These are phyloP conservation scores for Colletotrichum lindemuthianum DNA, from an alignment of 2,329 filamentous ascomycete species.

Conservation along the genomic window DNA sequence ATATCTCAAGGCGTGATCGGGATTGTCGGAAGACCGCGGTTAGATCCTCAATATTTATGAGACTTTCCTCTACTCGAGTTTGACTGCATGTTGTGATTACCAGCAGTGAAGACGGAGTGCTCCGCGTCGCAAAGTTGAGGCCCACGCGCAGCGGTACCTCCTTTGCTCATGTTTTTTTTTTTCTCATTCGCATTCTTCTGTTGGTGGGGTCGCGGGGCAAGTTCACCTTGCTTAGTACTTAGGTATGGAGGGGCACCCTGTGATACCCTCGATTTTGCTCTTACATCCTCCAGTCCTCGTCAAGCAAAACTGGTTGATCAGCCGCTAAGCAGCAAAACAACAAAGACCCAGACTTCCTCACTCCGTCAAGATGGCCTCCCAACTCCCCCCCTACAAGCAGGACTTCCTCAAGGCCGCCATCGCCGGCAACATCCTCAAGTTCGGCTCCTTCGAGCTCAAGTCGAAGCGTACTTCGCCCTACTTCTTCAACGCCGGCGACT, in stretches of 20 bases:
- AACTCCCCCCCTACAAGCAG: constrained; percentile 73
- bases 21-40: too few relatives aligned
- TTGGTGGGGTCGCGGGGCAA: constrained; percentile 20
- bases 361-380: constrained; percentile 48
- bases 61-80: too few relatives aligned
- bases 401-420: constrained; percentile 78
- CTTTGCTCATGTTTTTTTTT: not conserved
- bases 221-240: too few relatives aligned
- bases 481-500: constrained; percentile 96
- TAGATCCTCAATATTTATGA: too few relatives aligned
- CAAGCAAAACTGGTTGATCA: constrained; percentile 28
- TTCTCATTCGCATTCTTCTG: not conserved
- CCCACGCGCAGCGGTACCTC: too few relatives aligned
- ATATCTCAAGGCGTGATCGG: too few relatives aligned
- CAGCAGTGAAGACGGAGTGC: too few relatives aligned
- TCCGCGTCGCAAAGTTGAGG: too few relatives aligned
- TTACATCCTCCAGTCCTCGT: constrained; percentile 25
- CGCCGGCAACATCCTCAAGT: constrained; percentile 76
- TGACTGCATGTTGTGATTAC: too few relatives aligned
- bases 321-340: not conserved
- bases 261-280: constrained; percentile 5
- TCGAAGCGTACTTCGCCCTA: constrained; percentile 92
- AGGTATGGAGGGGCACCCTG: constrained; percentile 26
- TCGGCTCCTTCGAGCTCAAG: constrained; percentile 89
- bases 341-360: not conserved